phyloP scores from a whole-genome alignment of 306 rosid species.

The Corylus americana region DNA sequence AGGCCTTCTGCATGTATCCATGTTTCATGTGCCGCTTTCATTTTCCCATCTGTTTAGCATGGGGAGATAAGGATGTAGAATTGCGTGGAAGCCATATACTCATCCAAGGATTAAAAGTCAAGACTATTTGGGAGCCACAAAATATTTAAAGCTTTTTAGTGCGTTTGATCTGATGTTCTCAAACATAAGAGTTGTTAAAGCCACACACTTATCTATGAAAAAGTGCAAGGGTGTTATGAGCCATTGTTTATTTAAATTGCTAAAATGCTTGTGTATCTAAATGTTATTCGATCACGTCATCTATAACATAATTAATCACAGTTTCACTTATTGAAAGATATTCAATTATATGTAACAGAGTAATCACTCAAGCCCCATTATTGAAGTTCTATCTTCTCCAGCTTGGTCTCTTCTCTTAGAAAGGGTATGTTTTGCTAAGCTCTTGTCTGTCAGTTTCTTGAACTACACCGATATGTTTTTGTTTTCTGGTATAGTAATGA shows the following conservation, averaged over 20 bases:
- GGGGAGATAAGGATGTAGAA: slow-evolving; percentile 1
- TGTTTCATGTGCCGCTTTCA: not conserved
- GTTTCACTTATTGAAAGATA: not conserved
- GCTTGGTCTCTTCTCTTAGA: slow-evolving; percentile 68
- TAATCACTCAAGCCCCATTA: slow-evolving; percentile 41
- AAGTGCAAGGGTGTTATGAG: not conserved
- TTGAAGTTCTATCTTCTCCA: slow-evolving; percentile 57
- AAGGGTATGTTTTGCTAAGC: slow-evolving; percentile 58
- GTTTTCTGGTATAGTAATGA: not conserved
- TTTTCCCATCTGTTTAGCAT: not conserved
- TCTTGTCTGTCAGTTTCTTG: not conserved
- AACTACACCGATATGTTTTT: slow-evolving; percentile 5
- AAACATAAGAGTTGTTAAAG: not conserved
- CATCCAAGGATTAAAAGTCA: not conserved
- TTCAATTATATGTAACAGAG: slow-evolving; percentile 41
- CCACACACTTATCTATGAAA: not conserved
- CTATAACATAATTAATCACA: slow-evolving; percentile 16
- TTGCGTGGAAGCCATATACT: slow-evolving; percentile 1
- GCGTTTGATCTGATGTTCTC: not conserved
- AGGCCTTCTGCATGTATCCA: too few species aligned
- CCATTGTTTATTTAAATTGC: not conserved
- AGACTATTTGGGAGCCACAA: not conserved
- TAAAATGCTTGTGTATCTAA: not conserved
- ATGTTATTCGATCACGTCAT: not conserved
- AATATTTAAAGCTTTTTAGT: not conserved